Percentiles rank a stretch among this genome's conserved stretches.
Conservation (phyloP, 805 yeast genomes). For the Candida xiaguanensis region DNA sequence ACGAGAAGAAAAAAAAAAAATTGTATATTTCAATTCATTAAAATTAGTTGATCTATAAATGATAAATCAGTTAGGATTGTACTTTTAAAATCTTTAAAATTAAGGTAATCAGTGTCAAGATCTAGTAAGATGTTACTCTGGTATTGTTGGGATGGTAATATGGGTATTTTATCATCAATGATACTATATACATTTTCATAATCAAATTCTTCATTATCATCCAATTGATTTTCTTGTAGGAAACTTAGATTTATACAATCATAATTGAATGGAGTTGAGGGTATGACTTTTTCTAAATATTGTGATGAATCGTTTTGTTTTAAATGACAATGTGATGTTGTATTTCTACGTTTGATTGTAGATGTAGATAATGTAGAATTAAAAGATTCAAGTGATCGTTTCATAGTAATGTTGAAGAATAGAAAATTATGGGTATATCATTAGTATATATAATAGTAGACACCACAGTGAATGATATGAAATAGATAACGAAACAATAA, state of each 20-base stretch:
- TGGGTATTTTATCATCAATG: slow-evolving; percentile 7
- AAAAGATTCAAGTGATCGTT: neutral
- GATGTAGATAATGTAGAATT: too few relatives aligned
- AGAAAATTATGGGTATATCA: too few relatives aligned
- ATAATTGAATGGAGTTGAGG: slow-evolving; percentile 7
- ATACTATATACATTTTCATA: slow-evolving; percentile 4
- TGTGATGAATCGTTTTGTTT: slow-evolving; percentile 2
- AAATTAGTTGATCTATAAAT: slow-evolving; percentile 8
- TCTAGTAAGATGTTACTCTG: neutral
- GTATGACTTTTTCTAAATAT: slow-evolving; percentile 2
- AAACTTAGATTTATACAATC: slow-evolving; percentile 12
- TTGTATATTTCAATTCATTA: neutral
- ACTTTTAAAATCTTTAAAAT: slow-evolving; percentile 2
- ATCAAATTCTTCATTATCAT: slow-evolving; percentile 4
- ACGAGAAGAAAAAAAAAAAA: neutral
- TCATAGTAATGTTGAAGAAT: neutral
- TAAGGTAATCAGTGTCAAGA: slow-evolving; percentile 2
- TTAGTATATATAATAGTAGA: too few relatives aligned
- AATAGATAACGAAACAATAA: too few relatives aligned
- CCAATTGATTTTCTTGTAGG: slow-evolving; percentile 1
- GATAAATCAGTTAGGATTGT: slow-evolving; percentile 4
- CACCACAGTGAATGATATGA: too few relatives aligned
- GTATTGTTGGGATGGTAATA: slow-evolving; percentile 6
- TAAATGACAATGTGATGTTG: neutral
- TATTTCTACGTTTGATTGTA: too few relatives aligned